phyloP scores from a whole-genome alignment of 2,329 filamentous ascomycete genomes.

The Tolypocladium pustulatum region DNA sequence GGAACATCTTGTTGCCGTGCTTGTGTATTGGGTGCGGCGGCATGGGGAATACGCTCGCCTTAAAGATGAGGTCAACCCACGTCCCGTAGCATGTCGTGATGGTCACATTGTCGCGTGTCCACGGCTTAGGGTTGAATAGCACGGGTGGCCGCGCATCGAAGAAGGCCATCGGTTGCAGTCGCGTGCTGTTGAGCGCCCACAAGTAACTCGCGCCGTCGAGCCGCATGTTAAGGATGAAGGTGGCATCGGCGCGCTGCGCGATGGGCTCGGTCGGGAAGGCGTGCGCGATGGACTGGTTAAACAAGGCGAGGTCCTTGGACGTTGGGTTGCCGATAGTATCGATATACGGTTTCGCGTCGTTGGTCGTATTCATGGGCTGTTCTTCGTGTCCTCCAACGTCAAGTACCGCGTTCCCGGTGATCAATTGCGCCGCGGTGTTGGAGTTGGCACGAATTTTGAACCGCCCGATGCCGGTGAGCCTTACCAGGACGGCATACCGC shows the following conservation, averaged over 20 bases:
- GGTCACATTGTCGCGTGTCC: slow-evolving; percentile 30
- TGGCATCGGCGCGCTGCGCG: slow-evolving; percentile 30
- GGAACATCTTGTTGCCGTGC: slow-evolving; percentile 50
- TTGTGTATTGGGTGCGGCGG: slow-evolving; percentile 52
- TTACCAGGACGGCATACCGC: slow-evolving; percentile 39
- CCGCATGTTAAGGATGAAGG: slow-evolving; percentile 31
- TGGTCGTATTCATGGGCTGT: too few species aligned
- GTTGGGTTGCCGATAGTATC: slow-evolving; percentile 34
- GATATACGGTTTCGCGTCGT: slow-evolving; percentile 31
- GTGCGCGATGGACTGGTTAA: slow-evolving; percentile 29
- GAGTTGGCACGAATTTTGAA: slow-evolving; percentile 46
- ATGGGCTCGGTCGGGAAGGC: slow-evolving; percentile 37
- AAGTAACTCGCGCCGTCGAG: slow-evolving; percentile 33
- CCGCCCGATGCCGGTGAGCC: slow-evolving; percentile 21
- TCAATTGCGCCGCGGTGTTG: slow-evolving; percentile 38
- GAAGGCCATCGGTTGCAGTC: slow-evolving; percentile 13
- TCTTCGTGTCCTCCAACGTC: slow-evolving; percentile 12
- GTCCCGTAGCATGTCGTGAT: slow-evolving; percentile 33
- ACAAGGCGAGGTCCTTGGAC: slow-evolving; percentile 28
- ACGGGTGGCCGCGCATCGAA: too few species aligned
- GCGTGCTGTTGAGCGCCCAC: slow-evolving; percentile 41
- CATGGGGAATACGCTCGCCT: slow-evolving; percentile 26
- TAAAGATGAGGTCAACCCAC: slow-evolving; percentile 48
- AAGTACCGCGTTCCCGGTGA: slow-evolving; percentile 41
- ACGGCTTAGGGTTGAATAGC: too few species aligned